phyloP scores from a whole-genome alignment of 495 filamentous ascomycete species.

The Aspergillus baeticus region DNA sequence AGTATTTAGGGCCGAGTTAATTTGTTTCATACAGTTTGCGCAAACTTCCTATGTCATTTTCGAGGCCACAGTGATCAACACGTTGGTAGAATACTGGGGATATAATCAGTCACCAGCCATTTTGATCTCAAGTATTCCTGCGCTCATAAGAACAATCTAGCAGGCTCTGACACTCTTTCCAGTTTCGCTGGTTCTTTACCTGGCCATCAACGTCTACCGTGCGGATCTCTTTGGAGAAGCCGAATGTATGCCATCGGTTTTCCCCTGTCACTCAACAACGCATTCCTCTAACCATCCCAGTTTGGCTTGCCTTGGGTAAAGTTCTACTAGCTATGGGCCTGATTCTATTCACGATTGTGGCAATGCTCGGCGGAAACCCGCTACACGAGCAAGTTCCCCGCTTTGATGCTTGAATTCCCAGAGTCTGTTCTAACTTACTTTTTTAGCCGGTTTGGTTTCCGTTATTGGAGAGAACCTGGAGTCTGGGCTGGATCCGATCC shows the following conservation, averaged over 20 bases:
- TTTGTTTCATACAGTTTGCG: neutral
- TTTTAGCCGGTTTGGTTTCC: constrained; percentile 2
- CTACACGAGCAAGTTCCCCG: neutral
- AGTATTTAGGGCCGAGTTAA: neutral
- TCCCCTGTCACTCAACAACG: too few relatives aligned
- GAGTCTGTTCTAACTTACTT: neutral
- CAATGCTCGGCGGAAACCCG: constrained; percentile 1
- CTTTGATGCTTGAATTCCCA: neutral
- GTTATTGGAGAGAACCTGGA: neutral
- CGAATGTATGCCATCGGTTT: neutral
- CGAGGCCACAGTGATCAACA: constrained; percentile 3
- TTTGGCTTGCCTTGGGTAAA: neutral
- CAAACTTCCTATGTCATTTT: constrained; percentile 6
- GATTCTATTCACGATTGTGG: constrained; percentile 1
- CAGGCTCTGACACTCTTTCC: neutral
- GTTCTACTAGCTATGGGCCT: neutral
- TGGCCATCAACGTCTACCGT: constrained; percentile 2
- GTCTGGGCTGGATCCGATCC: neutral
- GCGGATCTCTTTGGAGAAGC: constrained; percentile 4
- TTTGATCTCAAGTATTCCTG: neutral
- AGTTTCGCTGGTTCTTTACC: neutral
- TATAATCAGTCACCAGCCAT: constrained; percentile 5
- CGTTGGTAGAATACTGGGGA: neutral
- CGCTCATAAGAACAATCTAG: neutral
- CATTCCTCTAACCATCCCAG: neutral